Percentiles rank a stretch among this genome's conserved stretches.
These are phyloP conservation scores for Gigaspora rosea DNA, from an alignment of 192 early-diverging fungal genomes.

Conservation along the genomic window DNA sequence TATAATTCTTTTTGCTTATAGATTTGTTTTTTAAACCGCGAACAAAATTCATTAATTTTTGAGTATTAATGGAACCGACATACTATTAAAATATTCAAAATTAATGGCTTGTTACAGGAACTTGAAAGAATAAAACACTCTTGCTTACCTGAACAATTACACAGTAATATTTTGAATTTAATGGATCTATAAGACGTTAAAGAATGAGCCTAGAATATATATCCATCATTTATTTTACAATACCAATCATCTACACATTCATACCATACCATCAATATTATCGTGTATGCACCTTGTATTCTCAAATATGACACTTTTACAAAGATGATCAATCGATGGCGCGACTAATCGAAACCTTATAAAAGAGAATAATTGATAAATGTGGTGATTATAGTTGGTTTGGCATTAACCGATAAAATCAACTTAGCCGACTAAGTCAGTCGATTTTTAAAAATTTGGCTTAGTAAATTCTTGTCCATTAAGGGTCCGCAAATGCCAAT, in stretches of 20 bases:
- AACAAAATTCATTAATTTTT: conserved; percentile 66
- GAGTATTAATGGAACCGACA: conserved; percentile 58
- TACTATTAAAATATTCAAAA: conserved; percentile 38
- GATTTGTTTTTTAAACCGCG: conserved; percentile 51
- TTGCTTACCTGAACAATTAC: conserved; percentile 65
- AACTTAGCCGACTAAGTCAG: no score
- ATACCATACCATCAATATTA: conserved; percentile 41
- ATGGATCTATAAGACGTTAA: conserved; percentile 38
- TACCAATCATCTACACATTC: conserved; percentile 18
- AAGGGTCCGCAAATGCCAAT: no score
- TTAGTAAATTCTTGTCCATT: no score
- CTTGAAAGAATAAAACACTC: neutral
- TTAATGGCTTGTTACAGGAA: neutral
- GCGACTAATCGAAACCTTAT: conserved; percentile 57
- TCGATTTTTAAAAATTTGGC: no score
- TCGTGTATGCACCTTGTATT: conserved; percentile 77
- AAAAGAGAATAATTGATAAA: no score
- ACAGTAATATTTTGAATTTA: conserved; percentile 64
- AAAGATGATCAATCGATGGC: conserved; percentile 78
- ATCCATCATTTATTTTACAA: neutral
- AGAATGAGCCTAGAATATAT: neutral
- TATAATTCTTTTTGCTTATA: conserved; percentile 73
- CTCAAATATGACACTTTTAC: conserved; percentile 87
- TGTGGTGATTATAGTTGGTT: no score
- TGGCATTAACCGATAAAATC: no score